Evolutionary conservation across 2,329 filamentous ascomycete species (phyloP), one percentile per base, ranked within the genome.

Genomic region (Fusarium sp.): DNA sequence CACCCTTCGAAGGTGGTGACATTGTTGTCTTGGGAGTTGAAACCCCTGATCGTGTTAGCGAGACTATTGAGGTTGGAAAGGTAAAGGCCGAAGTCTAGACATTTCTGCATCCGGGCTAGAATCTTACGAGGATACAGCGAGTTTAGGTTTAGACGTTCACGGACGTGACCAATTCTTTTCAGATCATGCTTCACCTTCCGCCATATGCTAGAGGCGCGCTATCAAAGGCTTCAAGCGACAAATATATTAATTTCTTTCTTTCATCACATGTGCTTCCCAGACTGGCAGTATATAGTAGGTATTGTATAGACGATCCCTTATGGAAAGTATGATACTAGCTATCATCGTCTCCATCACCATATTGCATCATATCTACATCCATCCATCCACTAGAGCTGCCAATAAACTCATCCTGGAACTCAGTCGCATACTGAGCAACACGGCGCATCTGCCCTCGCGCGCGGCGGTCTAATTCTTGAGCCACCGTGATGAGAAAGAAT

Each of bases 1-100:
- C 36, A 29, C 55, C 62, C 3, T 68, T 64, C 10, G 62, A 64
- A 23, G 62, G 62, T 16, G 58, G 50, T 29, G 40, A 64, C 16
- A 31, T 56, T 27, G 62, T 56, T 27, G 62, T 64, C 40, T 25
- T 64, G 20, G 62, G 62, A 18, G 27, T 64, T 18, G 56, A 59
- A 27, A 59, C 42, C 11, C 56, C 20, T 25, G 31, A 59, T 51
- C 29, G 42, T 11, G 11, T 31, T 5, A 51, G 56, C 14, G 56
- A 58, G 25, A 42, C 23, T 7, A 23, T 18, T 11, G 23, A 49
- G 38, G 42, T 27, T 6, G 18, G 42, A 29, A 31, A 59, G 29
- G 23, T 29, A 10, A 51, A 59, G 42, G 18, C 31, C 8, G 44
- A 59, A 4, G 56, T 59, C 18, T 59, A 59, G 56, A 10, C 11